These are phyloP conservation scores for Begonia fuchsioides DNA, from an alignment of 306 rosid species.

Conservation along the genomic window DNA sequence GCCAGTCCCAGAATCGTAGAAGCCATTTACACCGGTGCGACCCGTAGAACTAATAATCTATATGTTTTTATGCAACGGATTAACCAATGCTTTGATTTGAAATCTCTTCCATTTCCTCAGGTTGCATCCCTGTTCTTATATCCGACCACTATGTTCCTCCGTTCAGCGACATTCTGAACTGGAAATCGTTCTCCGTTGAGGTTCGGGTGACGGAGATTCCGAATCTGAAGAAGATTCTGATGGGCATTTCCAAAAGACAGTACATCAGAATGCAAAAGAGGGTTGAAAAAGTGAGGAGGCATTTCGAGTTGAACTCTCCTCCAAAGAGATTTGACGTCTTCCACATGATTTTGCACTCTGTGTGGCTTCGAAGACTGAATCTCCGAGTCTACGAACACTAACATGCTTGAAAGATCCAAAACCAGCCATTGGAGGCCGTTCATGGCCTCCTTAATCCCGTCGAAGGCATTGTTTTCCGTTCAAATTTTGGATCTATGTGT, in stretches of 20 bases:
- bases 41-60: too few relatives aligned
- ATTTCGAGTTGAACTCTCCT: constrained; percentile 64
- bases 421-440: background rate
- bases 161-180: constrained; percentile 59
- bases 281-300: constrained; percentile 44
- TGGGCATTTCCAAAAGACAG: constrained; percentile 30
- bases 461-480: background rate
- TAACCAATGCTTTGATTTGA: too few relatives aligned
- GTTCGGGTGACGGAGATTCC: constrained; percentile 51
- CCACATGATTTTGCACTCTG: constrained; percentile 86
- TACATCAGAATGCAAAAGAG: constrained; percentile 70
- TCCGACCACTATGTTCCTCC: constrained; percentile 84
- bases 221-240: constrained; percentile 50
- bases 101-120: too few relatives aligned
- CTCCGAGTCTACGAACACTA: constrained; percentile 28
- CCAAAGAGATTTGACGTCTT: constrained; percentile 66
- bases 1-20: constrained; percentile 84
- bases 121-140: constrained; percentile 63
- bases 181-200: constrained; percentile 69
- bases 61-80: too few relatives aligned
- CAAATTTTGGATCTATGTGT: too few relatives aligned
- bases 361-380: constrained; percentile 82
- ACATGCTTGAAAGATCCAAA: background rate
- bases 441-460: background rate
- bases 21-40: constrained; percentile 63